phyloP scores from a whole-genome alignment of 2,329 filamentous ascomycete species.

The Hymenoscyphus linearis region DNA sequence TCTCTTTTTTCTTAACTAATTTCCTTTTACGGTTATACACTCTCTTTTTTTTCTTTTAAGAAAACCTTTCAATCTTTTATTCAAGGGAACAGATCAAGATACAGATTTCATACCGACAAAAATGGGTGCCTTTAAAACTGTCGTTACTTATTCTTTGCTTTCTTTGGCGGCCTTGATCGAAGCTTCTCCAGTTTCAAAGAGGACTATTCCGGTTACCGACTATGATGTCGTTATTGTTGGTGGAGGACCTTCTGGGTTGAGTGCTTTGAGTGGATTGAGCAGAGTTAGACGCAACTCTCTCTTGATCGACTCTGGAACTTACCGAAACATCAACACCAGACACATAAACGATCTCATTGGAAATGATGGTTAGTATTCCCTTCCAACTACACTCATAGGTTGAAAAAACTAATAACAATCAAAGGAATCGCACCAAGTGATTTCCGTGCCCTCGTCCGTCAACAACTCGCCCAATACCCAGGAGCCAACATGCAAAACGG shows the following conservation, averaged over 20 bases:
- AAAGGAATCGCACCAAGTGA: slow-evolving; percentile 30
- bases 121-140: background rate
- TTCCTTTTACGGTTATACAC: too few relatives aligned
- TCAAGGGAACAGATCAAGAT: background rate
- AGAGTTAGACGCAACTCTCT: slow-evolving; percentile 35
- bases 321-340: slow-evolving; percentile 37
- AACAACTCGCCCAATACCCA: slow-evolving; percentile 46
- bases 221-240: slow-evolving; percentile 33
- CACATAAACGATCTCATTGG: slow-evolving; percentile 43
- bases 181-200: background rate
- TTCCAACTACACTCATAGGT: background rate
- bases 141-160: background rate
- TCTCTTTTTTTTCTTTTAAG: too few relatives aligned
- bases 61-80: too few relatives aligned
- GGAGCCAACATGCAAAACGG: slow-evolving; percentile 47
- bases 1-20: too few relatives aligned
- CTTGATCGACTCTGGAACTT: slow-evolving; percentile 38
- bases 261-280: slow-evolving; percentile 35
- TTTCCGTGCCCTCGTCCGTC: slow-evolving; percentile 30
- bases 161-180: background rate
- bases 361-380: slow-evolving; percentile 26
- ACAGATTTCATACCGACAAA: background rate
- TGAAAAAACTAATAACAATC: slow-evolving; percentile 17
- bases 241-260: slow-evolving; percentile 40
- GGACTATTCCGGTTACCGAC: background rate